phyloP scores from a whole-genome alignment of 768 basidiomycete species.

The Serendipita indica region DNA sequence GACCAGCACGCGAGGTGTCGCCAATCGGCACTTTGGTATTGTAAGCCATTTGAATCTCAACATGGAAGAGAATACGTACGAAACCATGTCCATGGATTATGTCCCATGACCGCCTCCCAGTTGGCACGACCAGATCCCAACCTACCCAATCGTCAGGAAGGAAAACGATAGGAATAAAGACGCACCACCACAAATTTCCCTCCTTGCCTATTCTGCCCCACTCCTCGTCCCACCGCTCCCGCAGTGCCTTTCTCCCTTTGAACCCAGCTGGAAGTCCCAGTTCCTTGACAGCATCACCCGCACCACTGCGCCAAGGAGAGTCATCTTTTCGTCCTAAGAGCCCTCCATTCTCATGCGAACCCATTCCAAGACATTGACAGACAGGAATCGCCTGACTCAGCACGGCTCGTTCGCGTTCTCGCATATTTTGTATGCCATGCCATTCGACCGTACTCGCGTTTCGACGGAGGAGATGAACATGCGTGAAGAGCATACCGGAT shows the following conservation, averaged over 20 bases:
- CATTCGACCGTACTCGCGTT: constrained; percentile 75
- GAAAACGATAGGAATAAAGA: background rate
- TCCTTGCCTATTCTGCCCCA: constrained; percentile 67
- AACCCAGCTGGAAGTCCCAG: background rate
- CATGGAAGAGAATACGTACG: constrained; percentile 37
- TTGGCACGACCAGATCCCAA: constrained; percentile 42
- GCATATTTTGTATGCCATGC: constrained; percentile 40
- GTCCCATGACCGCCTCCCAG: constrained; percentile 80
- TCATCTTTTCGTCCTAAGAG: background rate
- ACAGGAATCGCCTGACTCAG: constrained; percentile 38
- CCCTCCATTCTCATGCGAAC: background rate
- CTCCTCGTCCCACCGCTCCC: constrained; percentile 51
- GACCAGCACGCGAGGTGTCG: constrained; percentile 39
- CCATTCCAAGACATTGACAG: constrained; percentile 26
- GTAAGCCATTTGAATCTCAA: background rate
- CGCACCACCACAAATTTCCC: constrained; percentile 66
- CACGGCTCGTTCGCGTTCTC: constrained; percentile 43
- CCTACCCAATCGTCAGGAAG: constrained; percentile 15
- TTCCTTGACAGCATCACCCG: background rate
- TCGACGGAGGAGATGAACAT: constrained; percentile 41
- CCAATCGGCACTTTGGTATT: constrained; percentile 33
- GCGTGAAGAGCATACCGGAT: constrained; percentile 36
- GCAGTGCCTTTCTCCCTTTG: constrained; percentile 17
- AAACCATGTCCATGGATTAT: constrained; percentile 53
- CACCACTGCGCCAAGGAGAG: background rate